Evolutionary conservation across 257 asterid genomes (phyloP).

Genomic region (Lantana camara): DNA sequence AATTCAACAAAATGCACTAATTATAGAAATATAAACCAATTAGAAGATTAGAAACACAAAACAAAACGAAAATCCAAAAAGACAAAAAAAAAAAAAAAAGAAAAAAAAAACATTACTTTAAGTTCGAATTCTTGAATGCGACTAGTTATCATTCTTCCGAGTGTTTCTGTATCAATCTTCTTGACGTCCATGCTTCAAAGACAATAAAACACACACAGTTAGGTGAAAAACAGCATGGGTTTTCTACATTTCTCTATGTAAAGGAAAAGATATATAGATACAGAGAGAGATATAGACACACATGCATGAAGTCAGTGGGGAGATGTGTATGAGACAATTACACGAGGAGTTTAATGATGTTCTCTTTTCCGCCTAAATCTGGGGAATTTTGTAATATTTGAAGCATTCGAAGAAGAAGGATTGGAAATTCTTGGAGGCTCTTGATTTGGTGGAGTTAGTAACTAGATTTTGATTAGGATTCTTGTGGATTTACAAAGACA

Average conservation of each 20-base stretch:
- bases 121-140: conserved; percentile 36
- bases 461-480: not conserved
- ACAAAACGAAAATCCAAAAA: not conserved
- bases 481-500: too few relatives aligned
- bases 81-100: not conserved
- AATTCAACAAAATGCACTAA: conserved; percentile 2
- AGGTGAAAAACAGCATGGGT: conserved; percentile 15
- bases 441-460: not conserved
- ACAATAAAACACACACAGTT: conserved; percentile 9
- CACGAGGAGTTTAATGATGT: not conserved
- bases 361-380: conserved; percentile 2
- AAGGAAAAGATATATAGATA: not conserved
- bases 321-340: too few relatives aligned
- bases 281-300: not conserved
- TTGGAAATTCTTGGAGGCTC: not conserved
- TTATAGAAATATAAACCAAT: not conserved
- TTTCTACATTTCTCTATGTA: conserved; percentile 19
- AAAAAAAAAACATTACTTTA: conserved; percentile 30
- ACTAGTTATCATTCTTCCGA: conserved; percentile 31
- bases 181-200: conserved; percentile 31
- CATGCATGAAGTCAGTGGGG: conserved; percentile 28
- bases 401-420: too few relatives aligned
- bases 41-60: not conserved
- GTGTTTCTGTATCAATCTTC: conserved; percentile 35
- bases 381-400: not conserved